phyloP scores from a whole-genome alignment of 352 stramenopile genomes.

The Pilasporangium apinafurcum region DNA sequence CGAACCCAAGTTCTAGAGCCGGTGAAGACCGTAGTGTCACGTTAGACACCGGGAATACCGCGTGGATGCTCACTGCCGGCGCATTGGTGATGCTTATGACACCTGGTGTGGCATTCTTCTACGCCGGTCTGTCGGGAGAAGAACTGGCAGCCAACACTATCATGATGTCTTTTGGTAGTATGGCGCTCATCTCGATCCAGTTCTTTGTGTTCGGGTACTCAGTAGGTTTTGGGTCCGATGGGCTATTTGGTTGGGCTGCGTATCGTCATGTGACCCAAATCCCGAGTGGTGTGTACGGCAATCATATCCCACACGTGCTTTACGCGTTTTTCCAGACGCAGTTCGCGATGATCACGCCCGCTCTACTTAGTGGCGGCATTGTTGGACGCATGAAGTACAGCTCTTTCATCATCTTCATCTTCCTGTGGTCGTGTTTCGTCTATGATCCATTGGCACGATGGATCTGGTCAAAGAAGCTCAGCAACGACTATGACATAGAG shows the following conservation, averaged over 20 bases:
- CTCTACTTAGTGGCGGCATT: slow-evolving; percentile 25
- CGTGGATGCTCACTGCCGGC: slow-evolving; percentile 23
- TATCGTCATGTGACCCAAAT: slow-evolving; percentile 9
- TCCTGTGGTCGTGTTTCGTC: slow-evolving; percentile 28
- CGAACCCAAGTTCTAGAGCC: slow-evolving; percentile 6
- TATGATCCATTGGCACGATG: slow-evolving; percentile 48
- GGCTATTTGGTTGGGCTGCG: slow-evolving; percentile 8
- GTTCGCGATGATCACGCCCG: slow-evolving; percentile 41
- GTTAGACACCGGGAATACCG: slow-evolving; percentile 22
- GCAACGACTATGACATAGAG: slow-evolving; percentile 6
- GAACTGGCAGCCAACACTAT: slow-evolving; percentile 25
- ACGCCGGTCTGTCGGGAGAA: slow-evolving; percentile 19
- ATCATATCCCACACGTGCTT: slow-evolving; percentile 16
- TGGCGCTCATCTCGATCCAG: slow-evolving; percentile 23
- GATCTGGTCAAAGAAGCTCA: slow-evolving; percentile 23
- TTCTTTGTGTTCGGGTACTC: slow-evolving; percentile 25
- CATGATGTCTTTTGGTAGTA: slow-evolving; percentile 22
- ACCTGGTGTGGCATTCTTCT: slow-evolving; percentile 28
- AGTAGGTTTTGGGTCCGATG: slow-evolving; percentile 13
- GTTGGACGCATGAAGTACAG: slow-evolving; percentile 35
- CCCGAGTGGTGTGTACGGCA: slow-evolving; percentile 9
- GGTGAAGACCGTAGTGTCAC: background rate
- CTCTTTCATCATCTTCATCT: slow-evolving; percentile 22
- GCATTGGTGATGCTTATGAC: slow-evolving; percentile 32
- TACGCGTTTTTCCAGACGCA: slow-evolving; percentile 27